Base-by-base conservation (phyloP, 164 flowering plant species). In the Macadamia tetraphylla region DNA sequence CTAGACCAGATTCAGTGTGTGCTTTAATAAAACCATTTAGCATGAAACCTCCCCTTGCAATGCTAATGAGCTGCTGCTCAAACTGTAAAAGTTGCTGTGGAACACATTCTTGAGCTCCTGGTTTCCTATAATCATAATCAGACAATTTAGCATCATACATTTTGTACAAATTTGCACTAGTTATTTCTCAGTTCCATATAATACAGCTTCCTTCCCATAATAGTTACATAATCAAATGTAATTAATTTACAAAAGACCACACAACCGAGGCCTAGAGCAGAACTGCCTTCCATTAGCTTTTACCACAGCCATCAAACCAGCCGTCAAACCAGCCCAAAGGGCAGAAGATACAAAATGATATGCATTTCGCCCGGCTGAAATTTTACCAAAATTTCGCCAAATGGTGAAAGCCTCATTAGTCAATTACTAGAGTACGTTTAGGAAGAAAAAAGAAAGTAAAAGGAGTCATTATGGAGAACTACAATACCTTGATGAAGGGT, bases 201-300 rank as follows among this genome's bases (percentile, higher is more conserved):
- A 8, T 46, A 46, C 51, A 46, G 9, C 7, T 46, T 46, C 8
- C 29, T 29, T 58, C 31, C 29, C 17, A 18, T 18, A 9, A 58
- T 18, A 58, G 12, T 18, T 12, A 3, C 9, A 61, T n/a, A 40
- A 15, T 30, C 11, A 40, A 10, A 40, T 31, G 31, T 8, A 13
- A 61, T 35, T 12, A 17, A 63, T 53, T 79, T 70, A 89, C 17
- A 83, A 63, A 51, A 94, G 91, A n/a, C 88, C 78, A 66, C 98
- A 90, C 73, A 94, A 77, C 32, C 95, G 94, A 56, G 98, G 98
- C 78, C 90, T 81, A 9, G 93, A 91, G 69, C 97, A 91, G 76
- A 94, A 84, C 70, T 88, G 95, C 73, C 89, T 83, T 67, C 98
- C 98, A 76, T 94, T 94, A 56, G 95, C 82, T 79, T 91, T 94